phyloP scores from a whole-genome alignment of 2,329 filamentous ascomycete genomes.

The Biscogniauxia sp. region DNA sequence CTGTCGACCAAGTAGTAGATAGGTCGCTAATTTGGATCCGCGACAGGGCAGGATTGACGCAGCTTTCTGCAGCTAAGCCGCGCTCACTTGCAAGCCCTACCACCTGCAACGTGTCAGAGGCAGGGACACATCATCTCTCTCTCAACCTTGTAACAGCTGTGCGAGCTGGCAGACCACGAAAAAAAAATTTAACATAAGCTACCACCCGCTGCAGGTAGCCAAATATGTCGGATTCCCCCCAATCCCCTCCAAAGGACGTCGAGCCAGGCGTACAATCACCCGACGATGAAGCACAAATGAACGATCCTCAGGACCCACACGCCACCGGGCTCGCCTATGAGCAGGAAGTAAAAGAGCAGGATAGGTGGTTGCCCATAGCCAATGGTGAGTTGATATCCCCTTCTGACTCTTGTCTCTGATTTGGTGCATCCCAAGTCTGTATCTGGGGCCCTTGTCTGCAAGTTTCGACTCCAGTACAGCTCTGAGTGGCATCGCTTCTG shows the following conservation, averaged over 20 bases:
- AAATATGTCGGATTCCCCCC: conserved; percentile 86
- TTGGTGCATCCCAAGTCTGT: conserved; percentile 48
- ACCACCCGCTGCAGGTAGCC: conserved; percentile 66
- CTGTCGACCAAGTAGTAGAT: conserved; percentile 26
- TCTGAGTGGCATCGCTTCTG: conserved; percentile 47
- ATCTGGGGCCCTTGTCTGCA: conserved; percentile 32
- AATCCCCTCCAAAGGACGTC: conserved; percentile 92
- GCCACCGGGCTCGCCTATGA: conserved; percentile 75
- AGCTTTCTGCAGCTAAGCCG: conserved; percentile 53
- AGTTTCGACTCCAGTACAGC: conserved; percentile 22
- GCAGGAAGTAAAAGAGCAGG: conserved; percentile 99
- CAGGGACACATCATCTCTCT: conserved; percentile 57
- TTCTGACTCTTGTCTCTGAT: conserved; percentile 42
- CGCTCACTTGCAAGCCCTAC: conserved; percentile 51
- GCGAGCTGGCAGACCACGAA: conserved; percentile 53
- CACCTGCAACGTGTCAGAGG: conserved; percentile 57
- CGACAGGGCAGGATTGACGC: conserved; percentile 49
- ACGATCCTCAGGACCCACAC: conserved; percentile 78
- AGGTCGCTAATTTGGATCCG: conserved; percentile 32
- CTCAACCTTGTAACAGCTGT: conserved; percentile 48
- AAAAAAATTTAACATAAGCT: conserved; percentile 56
- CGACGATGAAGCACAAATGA: conserved; percentile 94
- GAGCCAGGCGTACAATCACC: conserved; percentile 90
- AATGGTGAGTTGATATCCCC: conserved; percentile 79
- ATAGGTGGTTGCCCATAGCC: conserved; percentile 98